Evolutionary conservation across 768 basidiomycete genomes (phyloP).

Genomic region (Amanita polypyramis): DNA sequence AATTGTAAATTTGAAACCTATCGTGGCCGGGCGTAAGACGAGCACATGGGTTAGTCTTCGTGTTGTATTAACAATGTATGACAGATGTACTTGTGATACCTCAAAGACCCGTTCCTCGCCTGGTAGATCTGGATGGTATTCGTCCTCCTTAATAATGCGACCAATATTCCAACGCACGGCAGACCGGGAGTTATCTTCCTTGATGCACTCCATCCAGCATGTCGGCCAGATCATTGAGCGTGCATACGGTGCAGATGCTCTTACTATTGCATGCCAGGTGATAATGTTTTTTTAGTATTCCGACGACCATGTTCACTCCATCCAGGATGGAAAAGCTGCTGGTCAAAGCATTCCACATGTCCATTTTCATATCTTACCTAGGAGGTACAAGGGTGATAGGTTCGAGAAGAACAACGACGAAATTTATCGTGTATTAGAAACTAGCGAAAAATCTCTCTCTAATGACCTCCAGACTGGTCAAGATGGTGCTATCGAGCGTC

Average conservation of each 20-base stretch:
- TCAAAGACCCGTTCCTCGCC: conserved; percentile 41
- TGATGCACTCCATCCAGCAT: conserved; percentile 71
- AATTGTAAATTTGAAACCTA: conserved; percentile 91
- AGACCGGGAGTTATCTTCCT: conserved; percentile 62
- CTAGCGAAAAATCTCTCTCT: conserved; percentile 41
- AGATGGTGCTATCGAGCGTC: conserved; percentile 18
- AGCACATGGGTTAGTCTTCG: background rate
- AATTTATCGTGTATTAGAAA: conserved; percentile 74
- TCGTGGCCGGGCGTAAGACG: conserved; percentile 84
- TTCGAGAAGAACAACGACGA: conserved; percentile 58
- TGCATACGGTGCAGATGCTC: conserved; percentile 70
- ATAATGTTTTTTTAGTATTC: background rate
- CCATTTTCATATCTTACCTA: conserved; percentile 91
- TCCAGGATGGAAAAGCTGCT: conserved; percentile 79
- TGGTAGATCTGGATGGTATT: conserved; percentile 43
- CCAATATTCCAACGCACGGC: conserved; percentile 9
- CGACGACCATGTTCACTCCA: background rate
- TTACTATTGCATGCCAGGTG: conserved; percentile 90
- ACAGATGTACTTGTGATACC: conserved; percentile 58
- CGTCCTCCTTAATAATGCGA: background rate
- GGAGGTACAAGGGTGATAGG: conserved; percentile 56
- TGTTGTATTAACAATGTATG: background rate
- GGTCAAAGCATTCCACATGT: conserved; percentile 82
- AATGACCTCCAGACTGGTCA: conserved; percentile 24
- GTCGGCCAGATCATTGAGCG: conserved; percentile 76